These are phyloP conservation scores for Triticum monococcum DNA, from an alignment of 176 grass and related monocot species.

Conservation along the genomic window DNA sequence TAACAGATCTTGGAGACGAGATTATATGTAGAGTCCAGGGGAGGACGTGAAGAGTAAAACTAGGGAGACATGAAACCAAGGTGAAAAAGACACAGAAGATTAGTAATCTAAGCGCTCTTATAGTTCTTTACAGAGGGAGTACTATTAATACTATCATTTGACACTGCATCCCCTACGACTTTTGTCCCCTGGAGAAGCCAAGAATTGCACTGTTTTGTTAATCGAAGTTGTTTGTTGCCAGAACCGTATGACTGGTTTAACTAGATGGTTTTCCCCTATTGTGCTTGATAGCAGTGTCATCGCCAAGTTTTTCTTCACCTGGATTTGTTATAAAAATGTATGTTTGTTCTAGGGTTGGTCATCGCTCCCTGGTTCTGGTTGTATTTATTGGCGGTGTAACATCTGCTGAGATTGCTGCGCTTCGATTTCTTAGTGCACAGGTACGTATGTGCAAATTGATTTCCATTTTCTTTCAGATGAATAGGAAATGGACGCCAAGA, in stretches of 20 bases:
- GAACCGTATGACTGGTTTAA: neutral
- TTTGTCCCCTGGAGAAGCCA: neutral
- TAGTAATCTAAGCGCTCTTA: neutral
- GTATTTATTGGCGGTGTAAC: constrained; percentile 87
- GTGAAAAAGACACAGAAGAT: neutral
- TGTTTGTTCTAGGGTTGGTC: constrained; percentile 56
- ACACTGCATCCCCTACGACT: neutral
- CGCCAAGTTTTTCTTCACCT: neutral
- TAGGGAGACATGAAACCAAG: neutral
- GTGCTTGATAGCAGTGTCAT: neutral
- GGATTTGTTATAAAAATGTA: neutral
- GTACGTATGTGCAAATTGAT: constrained; percentile 29
- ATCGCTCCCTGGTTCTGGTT: constrained; percentile 76
- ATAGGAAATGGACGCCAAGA: neutral
- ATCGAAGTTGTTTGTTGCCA: neutral
- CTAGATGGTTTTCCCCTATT: neutral
- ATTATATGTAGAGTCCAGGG: neutral
- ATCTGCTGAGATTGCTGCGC: constrained; percentile 90
- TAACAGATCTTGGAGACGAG: neutral
- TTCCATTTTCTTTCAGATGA: neutral
- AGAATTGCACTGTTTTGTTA: neutral
- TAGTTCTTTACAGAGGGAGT: too few species aligned
- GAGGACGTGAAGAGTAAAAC: neutral
- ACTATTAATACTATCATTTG: neutral
- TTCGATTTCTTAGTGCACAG: constrained; percentile 93